A percentile compares a stretch with the other conserved stretches of the same genome.
Conservation (phyloP, 1,139 yeast genomes). For the Blastobotrys arbuscula region DNA sequence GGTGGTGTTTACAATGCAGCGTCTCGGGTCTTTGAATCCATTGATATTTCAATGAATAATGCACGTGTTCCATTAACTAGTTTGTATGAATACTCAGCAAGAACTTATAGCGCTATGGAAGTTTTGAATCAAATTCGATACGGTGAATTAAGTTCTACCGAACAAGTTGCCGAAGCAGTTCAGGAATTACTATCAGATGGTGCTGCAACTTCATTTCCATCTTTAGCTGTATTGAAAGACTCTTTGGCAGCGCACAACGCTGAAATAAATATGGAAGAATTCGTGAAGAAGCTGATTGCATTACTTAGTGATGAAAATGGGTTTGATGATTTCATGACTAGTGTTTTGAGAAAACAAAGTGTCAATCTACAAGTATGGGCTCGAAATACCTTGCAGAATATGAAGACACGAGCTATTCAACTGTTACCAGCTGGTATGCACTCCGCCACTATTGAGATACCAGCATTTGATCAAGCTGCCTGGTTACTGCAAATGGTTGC, state of each 20-base stretch:
- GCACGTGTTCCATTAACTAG: neutral
- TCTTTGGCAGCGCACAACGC: neutral
- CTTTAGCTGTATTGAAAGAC: neutral
- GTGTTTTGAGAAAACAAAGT: neutral
- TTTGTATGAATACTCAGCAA: neutral
- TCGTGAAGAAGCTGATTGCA: neutral
- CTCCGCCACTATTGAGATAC: neutral
- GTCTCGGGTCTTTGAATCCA: neutral
- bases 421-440: neutral
- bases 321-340: neutral
- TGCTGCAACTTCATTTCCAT: neutral
- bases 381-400: neutral
- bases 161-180: neutral
- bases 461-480: neutral
- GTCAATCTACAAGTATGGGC: neutral
- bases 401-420: neutral
- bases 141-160: neutral
- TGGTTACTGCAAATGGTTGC: slow-evolving; percentile 2
- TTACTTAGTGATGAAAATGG: neutral
- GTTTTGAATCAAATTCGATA: neutral
- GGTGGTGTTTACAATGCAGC: neutral
- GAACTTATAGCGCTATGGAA: neutral
- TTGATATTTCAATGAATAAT: neutral
- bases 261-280: neutral
- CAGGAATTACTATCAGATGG: neutral